Base-by-base conservation (phyloP, 441 rosid genomes). In the Euphorbia celastroides region DNA sequence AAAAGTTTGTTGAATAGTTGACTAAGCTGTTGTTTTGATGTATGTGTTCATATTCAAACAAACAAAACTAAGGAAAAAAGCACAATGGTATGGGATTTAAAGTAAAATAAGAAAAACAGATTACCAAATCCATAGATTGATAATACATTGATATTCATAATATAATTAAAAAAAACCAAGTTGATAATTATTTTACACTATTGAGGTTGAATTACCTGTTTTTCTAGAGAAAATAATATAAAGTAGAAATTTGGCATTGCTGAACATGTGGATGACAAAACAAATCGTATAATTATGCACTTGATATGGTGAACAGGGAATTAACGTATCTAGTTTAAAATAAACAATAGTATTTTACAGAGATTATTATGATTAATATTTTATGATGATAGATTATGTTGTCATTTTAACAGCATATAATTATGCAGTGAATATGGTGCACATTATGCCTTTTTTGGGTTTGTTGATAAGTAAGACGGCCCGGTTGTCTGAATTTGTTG, bases 251-350 rank as follows among this genome's bases (percentile, higher is more conserved):
- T 65, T 60, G 26, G 13, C 16, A 25, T 74, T 70, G 72, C 5
- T 57, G 51, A 32, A 77, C 72, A 71, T 67, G 75, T 67, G 22
- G 70, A 68, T 55, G 57, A 69, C 73, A 80, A 75, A 82, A 75
- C 80, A 74, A 58, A 23, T 62, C 63, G 34, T 60, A 68, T 75
- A 66, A 79, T 74, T 74, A 60, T 72, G 72, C 70, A 65, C 52
- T 57, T 76, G 71, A 78, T 68, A 75, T 57, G 70, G 71, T 75
- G 66, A 75, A 75, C 72, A 79, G 69, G 55, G 61, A 62, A 62
- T 64, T 57, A 63, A 57, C 66, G 64, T 50, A 48, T 34, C 46
- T n/a, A 59, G 27, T 19, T 36, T 57, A 55, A 48, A 63, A 27
- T 25, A 36, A 9, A n/a, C 5, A 23, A 1, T 27, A 5, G 42